Evolutionary conservation across 148 eudicot genomes (phyloP), one percentile per base, ranked within the genome.

Genomic region (Fallopia convolvulus): DNA sequence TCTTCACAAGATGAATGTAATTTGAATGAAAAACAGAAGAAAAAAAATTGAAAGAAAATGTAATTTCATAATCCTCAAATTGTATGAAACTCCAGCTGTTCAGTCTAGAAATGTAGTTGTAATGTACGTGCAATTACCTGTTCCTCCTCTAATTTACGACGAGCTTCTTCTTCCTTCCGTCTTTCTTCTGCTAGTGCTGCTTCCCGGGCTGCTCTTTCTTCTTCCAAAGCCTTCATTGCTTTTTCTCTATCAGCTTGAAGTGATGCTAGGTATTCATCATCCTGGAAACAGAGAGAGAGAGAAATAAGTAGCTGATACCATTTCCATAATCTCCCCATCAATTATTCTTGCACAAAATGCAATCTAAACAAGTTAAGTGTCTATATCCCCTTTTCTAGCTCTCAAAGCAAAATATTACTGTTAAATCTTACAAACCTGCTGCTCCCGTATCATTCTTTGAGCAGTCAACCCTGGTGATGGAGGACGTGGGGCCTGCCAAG

Each of bases 171-270:
- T 78, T 89, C 91, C 87, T 86, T 90, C 50, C 26, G 81, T 76
- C 81, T 90, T 82, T 86, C 88, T 81, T 88, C 99, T 82, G 84
- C 89, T 71, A 91, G 80, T 78, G 88, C 90, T 81, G 93, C 93
- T 86, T 84, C 88, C 79, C 81, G 84, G 75, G 89, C 93, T 8
- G 86, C 87, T 53, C 83, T 83, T 83, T 89, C 91, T 78, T 93
- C 95, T 77, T 87, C 93, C 75, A 83, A 79, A 5, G 89, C 89
- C 83, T 80, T 90, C 85, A 90, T 56, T 81, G 87, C 98, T 81
- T 85, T 96, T 83, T 91, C 97, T 81, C 92, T 89, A 80, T 93
- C 98, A 86, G 99, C 97, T 96, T 93, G 93, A 77, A 93, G 80
- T 36, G 99, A 80, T 70, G 98, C 99, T 86, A 90, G 84, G 84